Evolutionary conservation across 192 early-diverging fungal genomes (phyloP).

Genomic region (Mortierella claussenii): DNA sequence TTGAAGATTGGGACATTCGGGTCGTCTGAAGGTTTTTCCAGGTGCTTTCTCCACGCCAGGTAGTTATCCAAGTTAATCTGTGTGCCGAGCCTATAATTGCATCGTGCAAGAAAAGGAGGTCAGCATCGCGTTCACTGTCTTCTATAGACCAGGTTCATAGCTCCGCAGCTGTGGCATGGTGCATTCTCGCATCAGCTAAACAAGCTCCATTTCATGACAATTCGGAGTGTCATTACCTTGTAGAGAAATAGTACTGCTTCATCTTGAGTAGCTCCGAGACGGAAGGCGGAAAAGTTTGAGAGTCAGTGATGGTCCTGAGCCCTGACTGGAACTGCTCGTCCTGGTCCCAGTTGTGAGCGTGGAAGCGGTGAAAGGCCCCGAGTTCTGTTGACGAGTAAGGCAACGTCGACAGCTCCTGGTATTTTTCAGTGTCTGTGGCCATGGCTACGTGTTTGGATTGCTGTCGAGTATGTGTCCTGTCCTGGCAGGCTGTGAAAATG

Average conservation of each 20-base stretch:
- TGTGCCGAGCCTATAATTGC: conserved; percentile 33
- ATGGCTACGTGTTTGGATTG: no score
- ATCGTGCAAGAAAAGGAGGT: no score
- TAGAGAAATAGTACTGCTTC: conserved; percentile 54
- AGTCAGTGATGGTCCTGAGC: conserved; percentile 25
- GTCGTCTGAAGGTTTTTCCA: conserved; percentile 37
- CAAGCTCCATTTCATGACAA: no score
- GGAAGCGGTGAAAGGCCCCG: conserved; percentile 45
- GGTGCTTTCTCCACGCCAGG: conserved; percentile 52
- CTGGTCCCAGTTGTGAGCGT: conserved; percentile 39
- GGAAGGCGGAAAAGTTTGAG: conserved; percentile 22
- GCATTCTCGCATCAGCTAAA: neutral
- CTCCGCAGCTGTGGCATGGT: neutral
- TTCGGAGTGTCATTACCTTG: no score
- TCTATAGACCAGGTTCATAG: no score
- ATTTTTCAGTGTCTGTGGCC: conserved; percentile 11
- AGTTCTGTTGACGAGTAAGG: conserved; percentile 40
- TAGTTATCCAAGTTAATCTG: conserved; percentile 57
- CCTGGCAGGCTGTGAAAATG: no score
- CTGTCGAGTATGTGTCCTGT: no score
- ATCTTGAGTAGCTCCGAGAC: conserved; percentile 46
- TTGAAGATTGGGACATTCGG: conserved; percentile 47
- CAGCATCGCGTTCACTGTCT: no score
- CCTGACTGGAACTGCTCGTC: conserved; percentile 47
- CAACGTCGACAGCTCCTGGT: conserved; percentile 10